Percentiles rank a stretch among this genome's conserved stretches.
Evolutionary conservation across 305 asterid genomes (phyloP).

Genomic region (Fraxinus floribunda): DNA sequence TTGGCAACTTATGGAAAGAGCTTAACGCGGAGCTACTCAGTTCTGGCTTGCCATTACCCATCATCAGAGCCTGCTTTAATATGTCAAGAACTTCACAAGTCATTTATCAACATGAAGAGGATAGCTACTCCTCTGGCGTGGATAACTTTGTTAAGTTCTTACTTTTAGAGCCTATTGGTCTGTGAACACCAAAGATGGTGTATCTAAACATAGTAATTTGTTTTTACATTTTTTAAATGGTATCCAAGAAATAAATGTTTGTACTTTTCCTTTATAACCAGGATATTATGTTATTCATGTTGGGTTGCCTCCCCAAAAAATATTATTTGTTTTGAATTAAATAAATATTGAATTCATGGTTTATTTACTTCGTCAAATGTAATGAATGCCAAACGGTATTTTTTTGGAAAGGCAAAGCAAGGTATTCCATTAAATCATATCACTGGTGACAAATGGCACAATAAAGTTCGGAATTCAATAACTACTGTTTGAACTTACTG

Average conservation of each 20-base stretch:
- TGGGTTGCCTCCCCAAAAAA: neutral
- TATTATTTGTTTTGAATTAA: no score
- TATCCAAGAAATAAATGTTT: neutral
- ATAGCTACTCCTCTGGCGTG: constrained; percentile 13
- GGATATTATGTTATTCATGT: neutral
- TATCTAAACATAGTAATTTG: neutral
- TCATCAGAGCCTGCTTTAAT: constrained; percentile 16
- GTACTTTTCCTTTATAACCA: neutral
- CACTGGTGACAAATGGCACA: no score
- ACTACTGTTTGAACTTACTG: no score
- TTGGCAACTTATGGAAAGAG: constrained; percentile 30
- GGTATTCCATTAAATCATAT: no score
- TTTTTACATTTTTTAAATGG: no score
- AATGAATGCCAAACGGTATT: no score
- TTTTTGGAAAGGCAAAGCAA: no score
- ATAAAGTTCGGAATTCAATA: no score
- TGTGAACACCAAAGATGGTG: neutral
- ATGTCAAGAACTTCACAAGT: constrained; percentile 24
- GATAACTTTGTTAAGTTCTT: constrained; percentile 4
- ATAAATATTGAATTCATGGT: no score
- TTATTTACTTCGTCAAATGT: no score
- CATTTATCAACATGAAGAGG: constrained; percentile 23
- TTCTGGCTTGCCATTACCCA: constrained; percentile 6
- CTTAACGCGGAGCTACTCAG: constrained; percentile 25
- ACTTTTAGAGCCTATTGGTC: constrained; percentile 9